phyloP scores from a whole-genome alignment of 768 basidiomycete genomes.

The Auricularia cornea region DNA sequence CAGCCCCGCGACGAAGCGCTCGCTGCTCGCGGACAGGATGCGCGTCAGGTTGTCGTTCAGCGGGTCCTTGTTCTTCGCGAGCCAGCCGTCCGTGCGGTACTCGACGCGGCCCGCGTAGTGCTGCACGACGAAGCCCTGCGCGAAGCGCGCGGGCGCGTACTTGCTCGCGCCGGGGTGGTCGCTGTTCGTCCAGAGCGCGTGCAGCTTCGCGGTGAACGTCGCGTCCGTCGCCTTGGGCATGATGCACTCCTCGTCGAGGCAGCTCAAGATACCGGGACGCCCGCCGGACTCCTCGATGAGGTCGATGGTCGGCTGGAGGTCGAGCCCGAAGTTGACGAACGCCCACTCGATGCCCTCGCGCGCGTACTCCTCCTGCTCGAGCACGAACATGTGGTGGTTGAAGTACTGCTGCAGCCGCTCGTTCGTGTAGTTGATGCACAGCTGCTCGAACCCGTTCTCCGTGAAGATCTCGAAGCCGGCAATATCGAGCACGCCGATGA shows the following conservation, averaged over 20 bases:
- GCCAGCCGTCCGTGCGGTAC: conserved; percentile 91
- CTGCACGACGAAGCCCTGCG: conserved; percentile 80
- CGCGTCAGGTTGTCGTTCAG: conserved; percentile 92
- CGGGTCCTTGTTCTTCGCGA: conserved; percentile 99
- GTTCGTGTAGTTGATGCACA: conserved; percentile 98
- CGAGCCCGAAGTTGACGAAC: conserved; percentile 95
- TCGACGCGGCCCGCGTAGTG: conserved; percentile 98
- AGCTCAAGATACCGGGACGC: conserved; percentile 79
- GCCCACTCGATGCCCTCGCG: conserved; percentile 97
- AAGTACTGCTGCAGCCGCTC: conserved; percentile 97
- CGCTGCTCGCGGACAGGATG: conserved; percentile 73
- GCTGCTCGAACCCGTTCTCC: conserved; percentile 91
- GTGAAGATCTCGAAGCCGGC: conserved; percentile 98
- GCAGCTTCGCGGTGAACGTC: conserved; percentile 90
- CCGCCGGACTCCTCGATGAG: conserved; percentile 75
- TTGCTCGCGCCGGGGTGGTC: conserved; percentile 72
- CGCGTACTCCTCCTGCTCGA: conserved; percentile 97
- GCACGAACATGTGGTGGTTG: conserved; percentile 99
- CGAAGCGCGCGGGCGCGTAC: conserved; percentile 80
- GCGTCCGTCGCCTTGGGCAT: conserved; percentile 98
- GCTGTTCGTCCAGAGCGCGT: conserved; percentile 61
- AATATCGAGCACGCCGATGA: conserved; percentile 98
- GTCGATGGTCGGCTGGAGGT: conserved; percentile 96
- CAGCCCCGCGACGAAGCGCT: conserved; percentile 71
- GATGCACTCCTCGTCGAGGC: conserved; percentile 96